Conservation (phyloP, 1,284 basidiomycete species). For the Ceraceosorus bombacis region DNA sequence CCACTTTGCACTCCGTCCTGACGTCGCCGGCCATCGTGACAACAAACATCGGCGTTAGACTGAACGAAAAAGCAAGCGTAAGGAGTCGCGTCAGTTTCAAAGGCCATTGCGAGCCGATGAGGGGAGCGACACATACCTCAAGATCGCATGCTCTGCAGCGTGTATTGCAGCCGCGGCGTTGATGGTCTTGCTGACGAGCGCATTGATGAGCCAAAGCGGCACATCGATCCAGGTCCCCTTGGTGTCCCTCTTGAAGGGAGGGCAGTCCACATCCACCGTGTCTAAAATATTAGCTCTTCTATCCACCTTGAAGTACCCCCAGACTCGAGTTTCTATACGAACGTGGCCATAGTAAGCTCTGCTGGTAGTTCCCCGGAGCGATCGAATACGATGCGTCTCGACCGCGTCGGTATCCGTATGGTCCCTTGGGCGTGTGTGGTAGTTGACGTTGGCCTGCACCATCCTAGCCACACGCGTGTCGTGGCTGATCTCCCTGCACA, state of each 20-base stretch:
- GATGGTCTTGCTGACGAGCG: slow-evolving; percentile 57
- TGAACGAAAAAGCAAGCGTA: slow-evolving; percentile 35
- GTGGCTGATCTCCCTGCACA: slow-evolving; percentile 69
- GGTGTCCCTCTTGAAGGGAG: slow-evolving; percentile 67
- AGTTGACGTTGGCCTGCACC: slow-evolving; percentile 68
- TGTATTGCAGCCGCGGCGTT: slow-evolving; percentile 72
- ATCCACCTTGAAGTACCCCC: slow-evolving; percentile 52
- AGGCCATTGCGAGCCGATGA: background rate
- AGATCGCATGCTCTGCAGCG: slow-evolving; percentile 71
- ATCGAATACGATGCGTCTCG: slow-evolving; percentile 68
- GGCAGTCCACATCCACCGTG: slow-evolving; percentile 68
- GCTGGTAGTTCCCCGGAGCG: slow-evolving; percentile 59
- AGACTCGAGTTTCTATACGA: slow-evolving; percentile 62
- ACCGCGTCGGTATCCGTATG: slow-evolving; percentile 67
- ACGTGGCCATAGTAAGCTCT: slow-evolving; percentile 70
- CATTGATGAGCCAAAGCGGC: slow-evolving; percentile 56
- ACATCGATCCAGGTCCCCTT: slow-evolving; percentile 81
- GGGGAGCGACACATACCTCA: slow-evolving; percentile 41
- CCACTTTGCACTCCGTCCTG: slow-evolving; percentile 72
- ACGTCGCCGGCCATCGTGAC: slow-evolving; percentile 61
- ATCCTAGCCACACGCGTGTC: slow-evolving; percentile 68
- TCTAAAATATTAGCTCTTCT: slow-evolving; percentile 61
- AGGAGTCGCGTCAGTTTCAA: background rate
- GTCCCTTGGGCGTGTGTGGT: slow-evolving; percentile 61
- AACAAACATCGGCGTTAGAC: slow-evolving; percentile 59